These are phyloP conservation scores for Annulohypoxylon maeteangense DNA, from an alignment of 495 filamentous ascomycete species.

Conservation along the genomic window DNA sequence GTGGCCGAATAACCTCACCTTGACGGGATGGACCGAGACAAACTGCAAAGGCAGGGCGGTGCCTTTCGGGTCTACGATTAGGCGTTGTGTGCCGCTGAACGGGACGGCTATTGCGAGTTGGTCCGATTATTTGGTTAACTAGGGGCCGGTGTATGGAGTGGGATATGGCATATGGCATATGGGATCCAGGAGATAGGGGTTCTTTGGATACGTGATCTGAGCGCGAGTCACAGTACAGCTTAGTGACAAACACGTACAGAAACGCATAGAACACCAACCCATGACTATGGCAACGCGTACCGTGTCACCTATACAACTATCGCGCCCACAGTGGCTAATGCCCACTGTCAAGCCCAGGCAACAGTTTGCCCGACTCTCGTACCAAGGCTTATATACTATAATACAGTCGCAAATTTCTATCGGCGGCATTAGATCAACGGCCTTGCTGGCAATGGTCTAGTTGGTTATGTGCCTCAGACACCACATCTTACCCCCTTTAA, in stretches of 20 bases:
- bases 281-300: too few species aligned
- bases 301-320: too few species aligned
- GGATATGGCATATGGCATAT: neutral
- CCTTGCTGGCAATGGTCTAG: too few species aligned
- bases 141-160: neutral
- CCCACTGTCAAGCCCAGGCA: too few species aligned
- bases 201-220: neutral
- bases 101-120: conserved; percentile 14
- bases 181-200: neutral
- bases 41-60: conserved; percentile 1
- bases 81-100: conserved; percentile 5
- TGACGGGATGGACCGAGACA: conserved; percentile 10
- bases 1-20: neutral
- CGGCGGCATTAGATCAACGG: too few species aligned
- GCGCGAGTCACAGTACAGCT: neutral
- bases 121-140: conserved; percentile 1
- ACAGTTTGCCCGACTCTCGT: too few species aligned
- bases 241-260: neutral
- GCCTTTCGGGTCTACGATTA: neutral
- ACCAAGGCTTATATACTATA: too few species aligned
- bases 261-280: too few species aligned
- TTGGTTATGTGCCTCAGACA: too few species aligned
- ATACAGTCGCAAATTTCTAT: too few species aligned
- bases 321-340: too few species aligned
- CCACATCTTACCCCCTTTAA: neutral